Evolutionary conservation across 2,329 filamentous ascomycete genomes (phyloP).

Genomic region (Pyrenophora tritici-repentis): DNA sequence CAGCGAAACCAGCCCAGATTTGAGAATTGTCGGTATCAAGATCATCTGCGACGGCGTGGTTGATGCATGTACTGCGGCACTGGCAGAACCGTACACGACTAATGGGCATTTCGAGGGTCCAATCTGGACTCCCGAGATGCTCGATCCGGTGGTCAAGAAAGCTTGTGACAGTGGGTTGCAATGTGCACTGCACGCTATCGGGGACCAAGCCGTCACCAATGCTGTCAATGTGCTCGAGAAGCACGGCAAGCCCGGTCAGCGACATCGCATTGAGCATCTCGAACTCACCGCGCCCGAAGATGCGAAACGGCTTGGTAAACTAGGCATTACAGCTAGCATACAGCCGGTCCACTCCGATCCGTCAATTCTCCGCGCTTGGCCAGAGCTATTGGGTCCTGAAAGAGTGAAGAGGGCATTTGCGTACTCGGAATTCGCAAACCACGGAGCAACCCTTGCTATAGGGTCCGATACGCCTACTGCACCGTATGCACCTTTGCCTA

Average conservation of each 20-base stretch:
- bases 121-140: slow-evolving; percentile 60
- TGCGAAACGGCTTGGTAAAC: slow-evolving; percentile 59
- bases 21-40: slow-evolving; percentile 65
- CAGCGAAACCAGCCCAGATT: slow-evolving; percentile 51
- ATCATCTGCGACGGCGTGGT: slow-evolving; percentile 69
- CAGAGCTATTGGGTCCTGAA: slow-evolving; percentile 58
- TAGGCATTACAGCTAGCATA: slow-evolving; percentile 81
- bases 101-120: slow-evolving; percentile 55
- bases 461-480: slow-evolving; percentile 66
- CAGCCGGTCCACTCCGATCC: slow-evolving; percentile 91
- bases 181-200: slow-evolving; percentile 68
- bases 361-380: slow-evolving; percentile 66
- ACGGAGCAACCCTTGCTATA: slow-evolving; percentile 60
- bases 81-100: slow-evolving; percentile 62
- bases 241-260: slow-evolving; percentile 51
- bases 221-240: slow-evolving; percentile 62
- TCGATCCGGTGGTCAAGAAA: slow-evolving; percentile 60
- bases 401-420: slow-evolving; percentile 65
- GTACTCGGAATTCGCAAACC: slow-evolving; percentile 63
- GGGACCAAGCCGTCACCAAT: slow-evolving; percentile 62
- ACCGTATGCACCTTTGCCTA: slow-evolving; percentile 59
- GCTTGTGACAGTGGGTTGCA: slow-evolving; percentile 62
- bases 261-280: slow-evolving; percentile 69
- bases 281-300: slow-evolving; percentile 63
- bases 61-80: slow-evolving; percentile 67